A percentile compares a stretch with the other conserved stretches of the same genome.
These are phyloP conservation scores for Cantharellus cinnabarinus DNA, from an alignment of 768 basidiomycete species.

Conservation along the genomic window DNA sequence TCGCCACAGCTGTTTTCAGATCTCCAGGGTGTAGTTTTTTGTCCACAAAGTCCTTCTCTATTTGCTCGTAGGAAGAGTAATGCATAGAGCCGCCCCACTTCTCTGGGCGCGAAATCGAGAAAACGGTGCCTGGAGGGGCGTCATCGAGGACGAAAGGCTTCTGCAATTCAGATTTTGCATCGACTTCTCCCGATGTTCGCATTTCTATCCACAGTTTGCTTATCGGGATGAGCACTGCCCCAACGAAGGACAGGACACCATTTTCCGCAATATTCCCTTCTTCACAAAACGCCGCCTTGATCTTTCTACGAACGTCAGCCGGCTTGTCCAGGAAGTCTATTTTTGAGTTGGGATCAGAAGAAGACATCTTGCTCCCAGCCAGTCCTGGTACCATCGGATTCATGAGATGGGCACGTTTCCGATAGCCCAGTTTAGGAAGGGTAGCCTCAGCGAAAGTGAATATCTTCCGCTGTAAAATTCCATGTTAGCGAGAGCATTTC, in stretches of 20 bases:
- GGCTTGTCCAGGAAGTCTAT: constrained; percentile 91
- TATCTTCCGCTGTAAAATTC: constrained; percentile 63
- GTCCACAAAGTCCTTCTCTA: constrained; percentile 54
- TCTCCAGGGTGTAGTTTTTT: constrained; percentile 77
- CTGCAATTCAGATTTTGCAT: background rate
- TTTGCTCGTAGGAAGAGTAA: constrained; percentile 40
- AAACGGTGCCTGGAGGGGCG: constrained; percentile 66
- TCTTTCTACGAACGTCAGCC: constrained; percentile 66
- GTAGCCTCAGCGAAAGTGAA: constrained; percentile 95
- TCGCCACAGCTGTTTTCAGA: constrained; percentile 58
- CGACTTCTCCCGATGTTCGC: constrained; percentile 20
- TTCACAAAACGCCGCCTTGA: constrained; percentile 85
- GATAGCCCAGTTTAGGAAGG: constrained; percentile 82
- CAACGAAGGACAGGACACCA: constrained; percentile 67
- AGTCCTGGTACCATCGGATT: constrained; percentile 94
- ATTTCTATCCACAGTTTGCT: constrained; percentile 49
- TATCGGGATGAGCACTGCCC: constrained; percentile 78
- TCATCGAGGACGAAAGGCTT: constrained; percentile 33
- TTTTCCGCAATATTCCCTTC: constrained; percentile 80
- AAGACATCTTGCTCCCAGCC: constrained; percentile 92
- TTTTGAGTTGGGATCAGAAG: constrained; percentile 93
- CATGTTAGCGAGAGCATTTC: background rate
- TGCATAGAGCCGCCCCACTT: constrained; percentile 58
- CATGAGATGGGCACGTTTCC: constrained; percentile 93
- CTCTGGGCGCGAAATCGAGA: constrained; percentile 55